Evolutionary conservation across 2,329 filamentous ascomycete genomes (phyloP), one percentile per base, ranked within the genome.

Genomic region (Arthroderma sp.): DNA sequence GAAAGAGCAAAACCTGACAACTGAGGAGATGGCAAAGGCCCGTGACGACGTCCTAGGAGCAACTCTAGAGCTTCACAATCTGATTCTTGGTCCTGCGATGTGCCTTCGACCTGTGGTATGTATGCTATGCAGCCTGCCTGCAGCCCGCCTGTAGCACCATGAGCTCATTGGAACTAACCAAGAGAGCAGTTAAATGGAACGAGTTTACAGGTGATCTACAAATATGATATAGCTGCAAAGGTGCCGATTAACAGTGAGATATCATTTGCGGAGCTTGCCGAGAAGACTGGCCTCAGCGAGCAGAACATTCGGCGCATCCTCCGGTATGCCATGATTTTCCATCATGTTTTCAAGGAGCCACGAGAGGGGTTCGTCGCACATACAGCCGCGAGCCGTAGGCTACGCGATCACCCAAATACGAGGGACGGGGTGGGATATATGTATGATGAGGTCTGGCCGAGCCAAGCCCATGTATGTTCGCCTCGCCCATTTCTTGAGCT

Each of bases 121-220:
- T 22, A 22, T 22, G 15, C 15, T 22, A 22, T 22, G 15, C 15
- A 22, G 15, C 15, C 15, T 3, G 15, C 15, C 15, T 22, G 15
- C 15, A 22, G 15, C 15, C 15, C 15, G 15, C 15, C 15, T 22
- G 15, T 22, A 22, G 15, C 15, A 22, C 15, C 15, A 22, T 22
- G 15, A 22, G 15, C 15, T 3, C 15, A 1, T 22, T 22, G 15
- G 15, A 22, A 22, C 15, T 22, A 22, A 22, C 15, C 15, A 22
- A 22, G 15, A 22, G 15, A 22, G 15, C 15, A 22, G 15, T 22
- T 22, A 22, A 22, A 22, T 22, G 15, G 15, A 22, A 22, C 15
- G 15, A 70, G 71, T 50, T 57, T 71, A 9, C 57, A 10, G 74
- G 74, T 53, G 59, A 70, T 49, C 74, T 74, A 53, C 58, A 74